These are phyloP conservation scores for Colletotrichum liriopes DNA, from an alignment of 2,329 filamentous ascomycete species.

Conservation along the genomic window DNA sequence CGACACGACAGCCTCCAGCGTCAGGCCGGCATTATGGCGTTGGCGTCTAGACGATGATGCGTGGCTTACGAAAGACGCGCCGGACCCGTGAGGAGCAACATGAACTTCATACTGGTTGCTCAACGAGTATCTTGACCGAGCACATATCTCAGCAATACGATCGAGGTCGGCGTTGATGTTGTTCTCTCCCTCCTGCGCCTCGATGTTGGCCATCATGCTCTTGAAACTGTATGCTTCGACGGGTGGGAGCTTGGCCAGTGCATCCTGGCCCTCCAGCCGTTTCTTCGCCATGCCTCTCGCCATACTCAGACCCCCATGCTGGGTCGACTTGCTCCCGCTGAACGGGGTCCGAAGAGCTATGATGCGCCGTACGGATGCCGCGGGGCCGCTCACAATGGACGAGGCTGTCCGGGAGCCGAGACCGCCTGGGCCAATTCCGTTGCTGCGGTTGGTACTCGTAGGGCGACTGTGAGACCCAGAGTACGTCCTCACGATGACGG, in stretches of 20 bases:
- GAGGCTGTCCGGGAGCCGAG: conserved; percentile 19
- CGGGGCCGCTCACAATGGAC: conserved; percentile 39
- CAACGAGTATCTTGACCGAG: conserved; percentile 74
- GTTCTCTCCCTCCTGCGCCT: conserved; percentile 58
- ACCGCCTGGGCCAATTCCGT: conserved; percentile 25
- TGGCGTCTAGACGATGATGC: conserved; percentile 48
- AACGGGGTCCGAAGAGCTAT: conserved; percentile 48
- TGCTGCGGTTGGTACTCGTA: conserved; percentile 48
- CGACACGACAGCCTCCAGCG: conserved; percentile 70
- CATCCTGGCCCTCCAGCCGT: conserved; percentile 46
- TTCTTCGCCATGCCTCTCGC: conserved; percentile 60
- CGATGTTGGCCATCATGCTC: conserved; percentile 73
- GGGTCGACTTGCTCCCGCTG: conserved; percentile 50
- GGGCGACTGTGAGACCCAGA: conserved; percentile 62
- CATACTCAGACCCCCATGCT: conserved; percentile 62
- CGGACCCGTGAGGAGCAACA: conserved; percentile 73
- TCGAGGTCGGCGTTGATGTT: conserved; percentile 73
- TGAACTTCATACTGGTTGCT: conserved; percentile 79
- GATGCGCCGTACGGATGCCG: conserved; percentile 45
- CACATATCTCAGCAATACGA: conserved; percentile 78
- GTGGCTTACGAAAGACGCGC: conserved; percentile 61
- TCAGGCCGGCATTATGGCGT: conserved; percentile 62
- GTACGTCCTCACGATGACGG: conserved; percentile 77
- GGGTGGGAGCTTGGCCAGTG: conserved; percentile 68
- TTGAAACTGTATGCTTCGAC: conserved; percentile 77